These are phyloP conservation scores for Aspergillus leporis DNA, from an alignment of 495 filamentous ascomycete species.

Conservation along the genomic window DNA sequence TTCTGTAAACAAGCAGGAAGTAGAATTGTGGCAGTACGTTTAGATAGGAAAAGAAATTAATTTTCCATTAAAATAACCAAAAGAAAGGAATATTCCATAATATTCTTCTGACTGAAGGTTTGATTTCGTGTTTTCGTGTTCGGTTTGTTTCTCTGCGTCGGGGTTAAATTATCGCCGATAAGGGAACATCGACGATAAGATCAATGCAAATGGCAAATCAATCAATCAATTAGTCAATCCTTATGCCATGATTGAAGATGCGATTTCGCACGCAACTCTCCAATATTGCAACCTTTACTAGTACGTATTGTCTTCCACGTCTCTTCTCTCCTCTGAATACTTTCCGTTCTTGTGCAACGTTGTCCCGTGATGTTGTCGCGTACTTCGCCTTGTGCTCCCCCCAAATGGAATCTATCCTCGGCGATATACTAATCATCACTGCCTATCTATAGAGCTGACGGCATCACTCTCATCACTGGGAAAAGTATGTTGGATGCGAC, in stretches of 20 bases:
- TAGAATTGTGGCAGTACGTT: too few species aligned
- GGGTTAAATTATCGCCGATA: not conserved
- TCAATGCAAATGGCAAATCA: not conserved
- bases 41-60: too few species aligned
- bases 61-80: too few species aligned
- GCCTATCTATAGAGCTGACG: slow-evolving; percentile 63
- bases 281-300: slow-evolving; percentile 82
- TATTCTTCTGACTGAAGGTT: not conserved
- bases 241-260: slow-evolving; percentile 48
- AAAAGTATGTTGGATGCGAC: slow-evolving; percentile 90
- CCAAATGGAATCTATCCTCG: not conserved
- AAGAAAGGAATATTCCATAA: too few species aligned
- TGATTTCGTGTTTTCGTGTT: not conserved
- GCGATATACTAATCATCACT: not conserved
- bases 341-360: not conserved
- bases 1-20: too few species aligned
- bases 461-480: slow-evolving; percentile 84
- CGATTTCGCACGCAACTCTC: slow-evolving; percentile 77
- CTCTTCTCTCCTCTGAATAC: not conserved
- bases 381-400: not conserved
- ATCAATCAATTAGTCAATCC: not conserved
- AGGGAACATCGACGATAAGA: not conserved
- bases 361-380: not conserved
- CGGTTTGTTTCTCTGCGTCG: not conserved
- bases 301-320: slow-evolving; percentile 46